These are phyloP conservation scores for Oryza australiensis DNA, from an alignment of 176 grass and related monocot genomes.

Conservation along the genomic window DNA sequence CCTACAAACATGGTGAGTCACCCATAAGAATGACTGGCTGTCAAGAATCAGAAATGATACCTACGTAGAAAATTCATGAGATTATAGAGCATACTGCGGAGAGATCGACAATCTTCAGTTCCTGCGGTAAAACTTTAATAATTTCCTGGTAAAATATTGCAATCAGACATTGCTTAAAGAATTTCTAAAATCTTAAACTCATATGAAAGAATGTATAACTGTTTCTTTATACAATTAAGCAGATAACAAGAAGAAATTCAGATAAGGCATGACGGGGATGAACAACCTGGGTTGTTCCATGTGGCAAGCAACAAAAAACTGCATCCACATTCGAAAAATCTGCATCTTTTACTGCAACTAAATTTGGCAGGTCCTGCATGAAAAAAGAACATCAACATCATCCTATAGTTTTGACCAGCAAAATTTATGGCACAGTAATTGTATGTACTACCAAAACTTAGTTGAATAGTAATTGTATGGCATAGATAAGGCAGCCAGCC, in stretches of 20 bases:
- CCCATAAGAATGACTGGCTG: background rate
- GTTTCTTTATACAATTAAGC: slow-evolving; percentile 9
- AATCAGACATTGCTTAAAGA: slow-evolving; percentile 7
- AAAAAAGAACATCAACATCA: slow-evolving; percentile 31
- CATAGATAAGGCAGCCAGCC: too few relatives aligned
- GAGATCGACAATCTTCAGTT: slow-evolving; percentile 95
- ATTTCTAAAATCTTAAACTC: background rate
- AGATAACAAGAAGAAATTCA: slow-evolving; percentile 1
- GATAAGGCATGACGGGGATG: slow-evolving; percentile 28
- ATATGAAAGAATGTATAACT: background rate
- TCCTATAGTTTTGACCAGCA: background rate
- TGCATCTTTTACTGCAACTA: slow-evolving; percentile 91
- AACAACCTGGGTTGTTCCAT: slow-evolving; percentile 91
- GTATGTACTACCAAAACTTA: background rate
- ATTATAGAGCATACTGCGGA: slow-evolving; percentile 67
- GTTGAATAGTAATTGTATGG: too few relatives aligned
- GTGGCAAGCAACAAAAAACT: slow-evolving; percentile 99
- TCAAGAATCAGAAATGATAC: background rate
- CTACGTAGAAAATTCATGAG: slow-evolving; percentile 2
- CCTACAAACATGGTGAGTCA: slow-evolving; percentile 47
- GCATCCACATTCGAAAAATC: slow-evolving; percentile 93
- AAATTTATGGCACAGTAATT: background rate
- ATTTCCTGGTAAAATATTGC: slow-evolving; percentile 72
- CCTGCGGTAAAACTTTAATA: slow-evolving; percentile 73
- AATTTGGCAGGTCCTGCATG: slow-evolving; percentile 72